A percentile compares a stretch with the other conserved stretches of the same genome.
phyloP scores from a whole-genome alignment of 495 filamentous ascomycete species.

The Penicillium chermesinum region DNA sequence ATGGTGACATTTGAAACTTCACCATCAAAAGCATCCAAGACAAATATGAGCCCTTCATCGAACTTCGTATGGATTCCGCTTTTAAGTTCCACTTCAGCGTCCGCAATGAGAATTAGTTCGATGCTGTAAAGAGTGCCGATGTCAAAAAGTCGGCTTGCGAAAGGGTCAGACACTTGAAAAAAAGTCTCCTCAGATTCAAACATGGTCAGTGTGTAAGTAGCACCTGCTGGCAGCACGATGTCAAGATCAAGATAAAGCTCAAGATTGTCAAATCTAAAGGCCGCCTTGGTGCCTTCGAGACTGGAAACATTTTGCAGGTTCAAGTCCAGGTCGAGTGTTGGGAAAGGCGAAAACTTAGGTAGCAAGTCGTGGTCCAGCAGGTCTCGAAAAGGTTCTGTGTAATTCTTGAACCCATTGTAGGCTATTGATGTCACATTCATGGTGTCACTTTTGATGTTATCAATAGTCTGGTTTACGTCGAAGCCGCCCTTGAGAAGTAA shows the following conservation, averaged over 20 bases:
- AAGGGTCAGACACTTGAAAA: no score
- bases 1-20: slow-evolving; percentile 43
- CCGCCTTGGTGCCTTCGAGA: slow-evolving; percentile 37
- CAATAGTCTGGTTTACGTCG: slow-evolving; percentile 22
- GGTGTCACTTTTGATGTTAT: neutral
- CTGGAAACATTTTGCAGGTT: slow-evolving; percentile 37
- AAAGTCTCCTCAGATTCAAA: slow-evolving; percentile 43
- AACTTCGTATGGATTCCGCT: slow-evolving; percentile 50
- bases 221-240: slow-evolving; percentile 34
- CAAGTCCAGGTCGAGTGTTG: slow-evolving; percentile 7
- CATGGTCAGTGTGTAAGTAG: slow-evolving; percentile 46
- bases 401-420: neutral
- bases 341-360: slow-evolving; percentile 2
- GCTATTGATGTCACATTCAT: neutral
- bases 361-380: neutral
- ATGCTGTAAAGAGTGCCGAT: slow-evolving; percentile 41
- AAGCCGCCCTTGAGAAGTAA: slow-evolving; percentile 36
- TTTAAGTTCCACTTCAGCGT: slow-evolving; percentile 43
- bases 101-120: slow-evolving; percentile 44
- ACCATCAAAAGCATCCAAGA: slow-evolving; percentile 39
- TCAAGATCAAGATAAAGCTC: slow-evolving; percentile 50
- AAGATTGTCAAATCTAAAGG: slow-evolving; percentile 45
- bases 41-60: slow-evolving; percentile 38
- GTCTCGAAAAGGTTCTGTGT: slow-evolving; percentile 1
- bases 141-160: slow-evolving; percentile 27